These are phyloP conservation scores for Tuber microsphaerosporum DNA, from an alignment of 495 filamentous ascomycete genomes.

Conservation along the genomic window DNA sequence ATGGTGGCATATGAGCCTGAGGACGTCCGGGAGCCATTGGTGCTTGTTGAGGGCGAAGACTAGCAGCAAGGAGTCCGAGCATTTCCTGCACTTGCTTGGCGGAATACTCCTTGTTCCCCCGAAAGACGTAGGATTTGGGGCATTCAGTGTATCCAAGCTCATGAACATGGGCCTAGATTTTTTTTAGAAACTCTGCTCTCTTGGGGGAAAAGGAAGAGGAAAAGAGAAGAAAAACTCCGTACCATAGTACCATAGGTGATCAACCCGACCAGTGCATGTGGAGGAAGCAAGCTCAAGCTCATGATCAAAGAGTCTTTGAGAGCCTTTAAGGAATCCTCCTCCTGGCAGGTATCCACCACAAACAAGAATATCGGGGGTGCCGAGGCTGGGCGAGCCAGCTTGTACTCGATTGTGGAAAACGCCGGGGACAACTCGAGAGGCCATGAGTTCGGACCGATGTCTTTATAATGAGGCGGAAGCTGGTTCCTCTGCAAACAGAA, in stretches of 20 bases:
- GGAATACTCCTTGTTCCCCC: slow-evolving; percentile 93
- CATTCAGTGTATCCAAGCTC: slow-evolving; percentile 98
- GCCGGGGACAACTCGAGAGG: slow-evolving; percentile 87
- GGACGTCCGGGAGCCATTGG: slow-evolving; percentile 60
- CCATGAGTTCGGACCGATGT: slow-evolving; percentile 90
- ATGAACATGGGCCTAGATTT: slow-evolving; percentile 75
- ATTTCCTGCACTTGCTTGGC: slow-evolving; percentile 98
- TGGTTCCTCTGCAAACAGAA: slow-evolving; percentile 95
- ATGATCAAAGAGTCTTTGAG: slow-evolving; percentile 94
- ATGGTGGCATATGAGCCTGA: slow-evolving; percentile 63
- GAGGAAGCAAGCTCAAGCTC: slow-evolving; percentile 90
- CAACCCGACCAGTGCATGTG: slow-evolving; percentile 86
- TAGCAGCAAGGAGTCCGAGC: slow-evolving; percentile 69
- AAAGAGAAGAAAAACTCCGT: slow-evolving; percentile 32
- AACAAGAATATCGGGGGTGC: slow-evolving; percentile 95
- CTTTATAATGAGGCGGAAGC: slow-evolving; percentile 96
- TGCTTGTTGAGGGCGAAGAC: slow-evolving; percentile 69
- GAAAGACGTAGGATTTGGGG: slow-evolving; percentile 98
- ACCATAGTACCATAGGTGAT: slow-evolving; percentile 98
- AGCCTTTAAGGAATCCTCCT: slow-evolving; percentile 92
- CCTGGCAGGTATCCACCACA: slow-evolving; percentile 97
- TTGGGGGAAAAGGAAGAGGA: neutral
- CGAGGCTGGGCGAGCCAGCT: slow-evolving; percentile 82
- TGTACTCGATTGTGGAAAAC: slow-evolving; percentile 97
- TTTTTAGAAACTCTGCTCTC: neutral